Evolutionary conservation across 495 filamentous ascomycete species (phyloP).

Genomic region (Platismatia glauca): DNA sequence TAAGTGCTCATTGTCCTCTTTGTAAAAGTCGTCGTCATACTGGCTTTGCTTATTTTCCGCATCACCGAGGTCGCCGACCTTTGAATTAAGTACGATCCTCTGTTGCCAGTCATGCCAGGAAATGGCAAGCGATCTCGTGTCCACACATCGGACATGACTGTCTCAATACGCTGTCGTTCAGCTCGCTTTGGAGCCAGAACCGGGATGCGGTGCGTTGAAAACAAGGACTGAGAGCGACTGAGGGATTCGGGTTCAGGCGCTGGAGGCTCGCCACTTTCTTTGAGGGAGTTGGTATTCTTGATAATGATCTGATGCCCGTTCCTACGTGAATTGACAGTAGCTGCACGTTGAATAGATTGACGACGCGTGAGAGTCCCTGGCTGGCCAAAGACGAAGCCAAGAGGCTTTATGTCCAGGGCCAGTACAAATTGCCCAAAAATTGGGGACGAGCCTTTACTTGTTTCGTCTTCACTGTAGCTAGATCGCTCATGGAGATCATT

Average conservation of each 20-base stretch:
- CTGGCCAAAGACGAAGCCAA: slow-evolving; percentile 64
- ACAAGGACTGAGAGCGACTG: slow-evolving; percentile 61
- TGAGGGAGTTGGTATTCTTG: slow-evolving; percentile 72
- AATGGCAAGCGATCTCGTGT: slow-evolving; percentile 74
- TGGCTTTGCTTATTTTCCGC: slow-evolving; percentile 70
- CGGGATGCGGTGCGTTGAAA: slow-evolving; percentile 54
- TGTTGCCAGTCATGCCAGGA: slow-evolving; percentile 68
- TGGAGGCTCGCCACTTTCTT: slow-evolving; percentile 38
- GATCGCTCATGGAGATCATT: slow-evolving; percentile 26
- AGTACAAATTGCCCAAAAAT: slow-evolving; percentile 40
- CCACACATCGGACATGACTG: slow-evolving; percentile 69
- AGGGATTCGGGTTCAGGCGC: slow-evolving; percentile 40
- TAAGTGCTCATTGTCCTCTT: slow-evolving; percentile 21
- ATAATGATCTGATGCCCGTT: slow-evolving; percentile 70
- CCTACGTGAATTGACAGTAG: slow-evolving; percentile 54
- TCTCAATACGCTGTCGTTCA: slow-evolving; percentile 72
- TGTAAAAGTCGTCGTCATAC: slow-evolving; percentile 54
- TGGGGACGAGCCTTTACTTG: slow-evolving; percentile 29
- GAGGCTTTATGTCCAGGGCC: slow-evolving; percentile 58
- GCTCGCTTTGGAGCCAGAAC: slow-evolving; percentile 54
- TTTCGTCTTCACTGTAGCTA: slow-evolving; percentile 26
- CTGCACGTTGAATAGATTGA: slow-evolving; percentile 71
- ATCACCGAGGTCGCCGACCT: slow-evolving; percentile 70
- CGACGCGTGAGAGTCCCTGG: slow-evolving; percentile 62
- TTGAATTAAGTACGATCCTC: slow-evolving; percentile 56